Evolutionary conservation across 805 yeast genomes (phyloP).

Genomic region (Saturnispora halmiae): DNA sequence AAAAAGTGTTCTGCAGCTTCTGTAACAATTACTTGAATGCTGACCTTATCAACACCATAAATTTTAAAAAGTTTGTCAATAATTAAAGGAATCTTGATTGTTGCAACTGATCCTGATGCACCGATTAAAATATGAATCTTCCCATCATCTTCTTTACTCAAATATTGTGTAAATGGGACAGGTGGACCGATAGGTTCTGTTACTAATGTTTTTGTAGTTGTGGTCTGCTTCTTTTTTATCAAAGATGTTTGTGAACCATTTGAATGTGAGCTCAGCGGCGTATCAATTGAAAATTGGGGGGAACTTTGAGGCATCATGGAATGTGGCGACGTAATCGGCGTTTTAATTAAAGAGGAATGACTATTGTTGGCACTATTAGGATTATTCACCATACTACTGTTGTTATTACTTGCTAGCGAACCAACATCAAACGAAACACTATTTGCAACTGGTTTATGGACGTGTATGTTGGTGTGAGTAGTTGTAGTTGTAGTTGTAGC

Average conservation of each 20-base stretch:
- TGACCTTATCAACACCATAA: constrained; percentile 63
- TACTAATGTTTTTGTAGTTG: constrained; percentile 37
- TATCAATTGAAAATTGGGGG: constrained; percentile 8
- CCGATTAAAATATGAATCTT: constrained; percentile 84
- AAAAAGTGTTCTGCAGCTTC: constrained; percentile 78
- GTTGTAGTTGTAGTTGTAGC: no score
- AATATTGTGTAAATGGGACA: constrained; percentile 65
- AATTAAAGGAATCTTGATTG: constrained; percentile 84
- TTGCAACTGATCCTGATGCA: constrained; percentile 94
- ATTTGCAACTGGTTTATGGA: constrained; percentile 1
- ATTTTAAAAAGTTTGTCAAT: constrained; percentile 78
- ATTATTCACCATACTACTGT: not conserved
- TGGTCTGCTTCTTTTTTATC: constrained; percentile 16
- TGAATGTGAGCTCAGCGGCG: constrained; percentile 8
- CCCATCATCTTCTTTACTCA: constrained; percentile 68
- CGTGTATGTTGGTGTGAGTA: no score
- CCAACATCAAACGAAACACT: constrained; percentile 7
- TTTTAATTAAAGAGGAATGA: not conserved
- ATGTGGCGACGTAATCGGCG: constrained; percentile 8
- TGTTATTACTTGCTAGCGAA: not conserved
- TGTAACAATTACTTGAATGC: constrained; percentile 80
- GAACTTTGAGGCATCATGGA: constrained; percentile 6
- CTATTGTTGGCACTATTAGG: not conserved
- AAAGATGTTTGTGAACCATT: constrained; percentile 7
- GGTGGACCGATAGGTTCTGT: constrained; percentile 53